Conservation (phyloP, 768 basidiomycete species). For the Sporobolomyces pararoseus region DNA sequence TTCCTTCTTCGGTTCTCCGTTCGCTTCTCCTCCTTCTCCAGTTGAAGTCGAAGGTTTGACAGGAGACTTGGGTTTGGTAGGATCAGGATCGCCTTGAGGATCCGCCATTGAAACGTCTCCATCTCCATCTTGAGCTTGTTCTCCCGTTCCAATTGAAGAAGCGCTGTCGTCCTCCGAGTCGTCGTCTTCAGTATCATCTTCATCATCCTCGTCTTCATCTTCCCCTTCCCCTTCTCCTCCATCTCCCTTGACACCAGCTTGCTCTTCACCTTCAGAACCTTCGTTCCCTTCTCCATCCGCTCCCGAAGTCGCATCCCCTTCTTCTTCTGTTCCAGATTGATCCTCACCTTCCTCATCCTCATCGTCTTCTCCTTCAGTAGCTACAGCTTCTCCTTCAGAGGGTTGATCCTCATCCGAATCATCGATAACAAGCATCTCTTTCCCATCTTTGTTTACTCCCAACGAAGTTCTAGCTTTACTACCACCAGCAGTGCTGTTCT, state of each 20-base stretch:
- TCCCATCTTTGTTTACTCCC: background rate
- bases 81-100: background rate
- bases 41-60: background rate
- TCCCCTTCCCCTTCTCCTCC: slow-evolving; percentile 7
- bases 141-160: slow-evolving; percentile 22
- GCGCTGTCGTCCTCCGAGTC: slow-evolving; percentile 22
- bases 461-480: background rate
- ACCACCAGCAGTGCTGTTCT: background rate
- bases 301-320: background rate
- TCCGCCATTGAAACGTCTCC: slow-evolving; percentile 27
- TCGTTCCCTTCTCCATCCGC: slow-evolving; percentile 1
- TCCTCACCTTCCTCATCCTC: slow-evolving; percentile 13
- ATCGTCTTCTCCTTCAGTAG: slow-evolving; percentile 13
- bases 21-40: background rate
- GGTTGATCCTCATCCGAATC: slow-evolving; percentile 16
- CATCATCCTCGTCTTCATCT: slow-evolving; percentile 16
- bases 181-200: slow-evolving; percentile 33
- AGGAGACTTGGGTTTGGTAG: slow-evolving; percentile 8
- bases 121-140: slow-evolving; percentile 2
- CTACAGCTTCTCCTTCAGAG: slow-evolving; percentile 14
- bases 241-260: background rate
- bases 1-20: slow-evolving; percentile 11
- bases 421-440: slow-evolving; percentile 8
- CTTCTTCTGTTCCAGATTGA: slow-evolving; percentile 3
- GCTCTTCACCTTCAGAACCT: background rate